phyloP scores from a whole-genome alignment of 2,329 filamentous ascomycete genomes.

The Penicillium capsulatum region DNA sequence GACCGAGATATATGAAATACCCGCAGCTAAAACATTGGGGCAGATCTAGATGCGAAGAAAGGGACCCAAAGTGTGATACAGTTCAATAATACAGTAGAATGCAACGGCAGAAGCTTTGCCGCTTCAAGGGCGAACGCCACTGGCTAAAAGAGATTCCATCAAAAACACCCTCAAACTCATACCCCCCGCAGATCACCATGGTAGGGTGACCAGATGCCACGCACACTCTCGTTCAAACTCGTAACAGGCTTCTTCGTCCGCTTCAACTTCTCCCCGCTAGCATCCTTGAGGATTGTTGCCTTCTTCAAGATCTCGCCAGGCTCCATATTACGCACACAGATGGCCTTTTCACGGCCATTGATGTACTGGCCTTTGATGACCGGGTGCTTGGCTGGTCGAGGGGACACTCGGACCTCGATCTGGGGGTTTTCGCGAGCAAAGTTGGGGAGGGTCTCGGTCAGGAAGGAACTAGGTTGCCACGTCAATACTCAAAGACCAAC shows the following conservation, averaged over 20 bases:
- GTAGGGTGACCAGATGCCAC: slow-evolving; percentile 62
- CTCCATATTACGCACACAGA: slow-evolving; percentile 85
- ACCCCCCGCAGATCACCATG: slow-evolving; percentile 54
- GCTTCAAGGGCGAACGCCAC: slow-evolving; percentile 6
- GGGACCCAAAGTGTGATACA: too few relatives aligned
- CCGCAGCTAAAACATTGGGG: too few relatives aligned
- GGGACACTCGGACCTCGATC: slow-evolving; percentile 88
- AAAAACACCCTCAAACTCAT: slow-evolving; percentile 29
- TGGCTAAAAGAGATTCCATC: slow-evolving; percentile 9
- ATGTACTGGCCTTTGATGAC: slow-evolving; percentile 87
- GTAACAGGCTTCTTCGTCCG: slow-evolving; percentile 56
- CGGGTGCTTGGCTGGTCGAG: slow-evolving; percentile 83
- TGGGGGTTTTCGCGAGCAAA: slow-evolving; percentile 81
- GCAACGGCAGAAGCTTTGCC: slow-evolving; percentile 13
- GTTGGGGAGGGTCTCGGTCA: slow-evolving; percentile 67
- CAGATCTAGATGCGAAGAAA: too few relatives aligned
- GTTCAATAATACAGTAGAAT: slow-evolving; percentile 30
- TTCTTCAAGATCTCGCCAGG: slow-evolving; percentile 77
- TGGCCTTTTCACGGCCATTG: slow-evolving; percentile 78
- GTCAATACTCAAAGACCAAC: not conserved
- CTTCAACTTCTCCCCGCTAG: slow-evolving; percentile 49
- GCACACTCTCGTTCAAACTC: slow-evolving; percentile 61
- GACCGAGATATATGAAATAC: too few relatives aligned
- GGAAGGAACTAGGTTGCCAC: slow-evolving; percentile 62
- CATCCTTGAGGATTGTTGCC: slow-evolving; percentile 49